These are phyloP conservation scores for Podaxis sp. DNA, from an alignment of 768 basidiomycete species.

Conservation along the genomic window DNA sequence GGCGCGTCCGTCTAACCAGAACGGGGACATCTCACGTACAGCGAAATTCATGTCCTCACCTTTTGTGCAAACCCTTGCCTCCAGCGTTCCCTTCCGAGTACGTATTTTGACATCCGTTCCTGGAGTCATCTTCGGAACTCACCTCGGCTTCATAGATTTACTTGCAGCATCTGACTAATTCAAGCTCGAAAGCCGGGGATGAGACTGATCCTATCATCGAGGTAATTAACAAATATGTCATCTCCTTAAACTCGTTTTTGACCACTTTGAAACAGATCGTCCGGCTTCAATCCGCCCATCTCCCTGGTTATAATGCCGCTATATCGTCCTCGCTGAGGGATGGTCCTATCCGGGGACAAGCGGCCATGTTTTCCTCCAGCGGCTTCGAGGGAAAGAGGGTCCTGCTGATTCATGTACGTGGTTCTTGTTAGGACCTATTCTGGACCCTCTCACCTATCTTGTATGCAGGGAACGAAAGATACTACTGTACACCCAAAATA, in stretches of 20 bases:
- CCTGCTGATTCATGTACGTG: constrained; percentile 64
- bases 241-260: background rate
- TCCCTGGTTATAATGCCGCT: constrained; percentile 73
- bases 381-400: constrained; percentile 50
- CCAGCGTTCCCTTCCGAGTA: constrained; percentile 63
- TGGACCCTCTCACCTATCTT: background rate
- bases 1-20: constrained; percentile 30
- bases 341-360: constrained; percentile 68
- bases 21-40: constrained; percentile 68
- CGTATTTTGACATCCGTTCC: constrained; percentile 20
- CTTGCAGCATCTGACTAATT: constrained; percentile 49
- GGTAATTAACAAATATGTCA: constrained; percentile 20
- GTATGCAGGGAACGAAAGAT: constrained; percentile 55
- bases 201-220: constrained; percentile 41
- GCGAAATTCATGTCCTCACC: constrained; percentile 80
- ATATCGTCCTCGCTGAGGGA: constrained; percentile 75
- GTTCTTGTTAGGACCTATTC: background rate
- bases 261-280: constrained; percentile 49
- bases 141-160: constrained; percentile 39
- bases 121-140: background rate
- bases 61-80: constrained; percentile 63
- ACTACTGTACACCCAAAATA: constrained; percentile 56
- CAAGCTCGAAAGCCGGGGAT: constrained; percentile 19
- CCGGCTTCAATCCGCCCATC: constrained; percentile 74
- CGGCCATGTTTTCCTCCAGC: constrained; percentile 49